These are phyloP conservation scores for Saccharomyces hybrid DNA, from an alignment of 1,139 yeast genomes.

Conservation along the genomic window DNA sequence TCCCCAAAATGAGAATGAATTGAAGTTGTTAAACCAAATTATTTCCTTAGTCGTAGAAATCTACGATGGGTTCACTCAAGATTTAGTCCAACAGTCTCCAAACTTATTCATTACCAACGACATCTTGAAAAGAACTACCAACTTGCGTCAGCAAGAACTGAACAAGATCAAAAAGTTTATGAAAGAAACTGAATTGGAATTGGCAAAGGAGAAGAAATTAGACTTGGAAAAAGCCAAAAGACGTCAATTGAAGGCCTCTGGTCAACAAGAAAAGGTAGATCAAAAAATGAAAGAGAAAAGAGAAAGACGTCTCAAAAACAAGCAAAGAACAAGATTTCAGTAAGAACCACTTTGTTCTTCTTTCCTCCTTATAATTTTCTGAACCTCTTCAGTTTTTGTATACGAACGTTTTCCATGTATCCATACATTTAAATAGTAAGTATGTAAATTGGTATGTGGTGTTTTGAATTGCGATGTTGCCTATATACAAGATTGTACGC, in stretches of 20 bases:
- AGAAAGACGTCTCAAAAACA: conserved; percentile 42
- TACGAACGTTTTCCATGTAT: background rate
- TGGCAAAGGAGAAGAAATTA: conserved; percentile 68
- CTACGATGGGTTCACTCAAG: conserved; percentile 38
- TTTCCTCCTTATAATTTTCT: background rate
- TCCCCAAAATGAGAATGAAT: conserved; percentile 20
- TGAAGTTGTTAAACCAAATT: conserved; percentile 26
- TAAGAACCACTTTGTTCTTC: background rate
- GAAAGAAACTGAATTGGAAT: conserved; percentile 44
- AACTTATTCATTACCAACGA: conserved; percentile 39
- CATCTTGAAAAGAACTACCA: conserved; percentile 63
- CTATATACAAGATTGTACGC: background rate
- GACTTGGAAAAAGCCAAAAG: conserved; percentile 47
- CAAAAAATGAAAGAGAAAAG: conserved; percentile 60
- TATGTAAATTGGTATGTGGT: background rate
- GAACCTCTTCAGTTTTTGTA: background rate
- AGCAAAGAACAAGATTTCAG: conserved; percentile 34
- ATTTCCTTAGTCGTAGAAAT: conserved; percentile 30
- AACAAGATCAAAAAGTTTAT: conserved; percentile 55
- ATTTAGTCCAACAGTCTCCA: conserved; percentile 28
- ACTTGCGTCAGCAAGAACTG: conserved; percentile 37
- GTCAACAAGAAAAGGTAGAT: conserved; percentile 67
- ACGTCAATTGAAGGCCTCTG: conserved; percentile 41
- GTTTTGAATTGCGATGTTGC: background rate
- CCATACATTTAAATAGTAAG: background rate